Conservation (phyloP, 1,284 basidiomycete species). For the Irpex sp. region DNA sequence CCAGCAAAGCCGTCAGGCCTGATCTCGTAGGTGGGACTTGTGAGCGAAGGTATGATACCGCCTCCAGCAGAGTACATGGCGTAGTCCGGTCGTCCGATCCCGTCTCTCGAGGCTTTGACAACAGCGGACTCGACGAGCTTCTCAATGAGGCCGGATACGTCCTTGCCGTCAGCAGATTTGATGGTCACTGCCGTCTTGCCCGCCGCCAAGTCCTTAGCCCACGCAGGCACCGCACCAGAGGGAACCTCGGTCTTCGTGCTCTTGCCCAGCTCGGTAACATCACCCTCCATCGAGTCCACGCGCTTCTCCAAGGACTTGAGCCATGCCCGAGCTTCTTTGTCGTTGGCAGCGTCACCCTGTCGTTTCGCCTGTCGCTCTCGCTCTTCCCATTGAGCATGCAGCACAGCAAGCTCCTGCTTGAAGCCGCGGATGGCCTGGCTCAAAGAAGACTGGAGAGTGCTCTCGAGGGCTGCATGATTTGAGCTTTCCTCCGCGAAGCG, state of each 20-base stretch:
- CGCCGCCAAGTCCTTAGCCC: conserved; percentile 54
- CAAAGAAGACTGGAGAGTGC: conserved; percentile 39
- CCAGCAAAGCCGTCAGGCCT: conserved; percentile 39
- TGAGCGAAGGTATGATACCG: conserved; percentile 74
- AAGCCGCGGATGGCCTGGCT: conserved; percentile 43
- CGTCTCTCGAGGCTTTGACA: conserved; percentile 66
- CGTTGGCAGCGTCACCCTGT: conserved; percentile 23
- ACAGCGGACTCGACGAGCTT: conserved; percentile 73
- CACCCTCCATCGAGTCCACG: conserved; percentile 59
- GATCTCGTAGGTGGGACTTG: conserved; percentile 71
- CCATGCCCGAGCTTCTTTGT: conserved; percentile 53
- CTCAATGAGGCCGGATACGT: conserved; percentile 66
- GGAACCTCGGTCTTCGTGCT: conserved; percentile 29
- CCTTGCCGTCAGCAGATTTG: conserved; percentile 71
- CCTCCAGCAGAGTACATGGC: conserved; percentile 84
- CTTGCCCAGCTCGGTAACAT: conserved; percentile 60
- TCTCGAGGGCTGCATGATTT: conserved; percentile 50
- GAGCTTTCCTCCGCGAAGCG: conserved; percentile 50
- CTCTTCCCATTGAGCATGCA: conserved; percentile 43
- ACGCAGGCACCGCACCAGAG: conserved; percentile 36
- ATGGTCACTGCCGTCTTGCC: conserved; percentile 49
- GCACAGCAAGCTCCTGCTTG: conserved; percentile 48
- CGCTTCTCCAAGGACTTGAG: conserved; percentile 56
- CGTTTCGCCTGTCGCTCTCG: conserved; percentile 23
- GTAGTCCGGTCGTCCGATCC: conserved; percentile 77